Percentiles rank a stretch among this genome's conserved stretches.
These are phyloP conservation scores for Zygoascus ofunaensis DNA, from an alignment of 805 yeast genomes.

Conservation along the genomic window DNA sequence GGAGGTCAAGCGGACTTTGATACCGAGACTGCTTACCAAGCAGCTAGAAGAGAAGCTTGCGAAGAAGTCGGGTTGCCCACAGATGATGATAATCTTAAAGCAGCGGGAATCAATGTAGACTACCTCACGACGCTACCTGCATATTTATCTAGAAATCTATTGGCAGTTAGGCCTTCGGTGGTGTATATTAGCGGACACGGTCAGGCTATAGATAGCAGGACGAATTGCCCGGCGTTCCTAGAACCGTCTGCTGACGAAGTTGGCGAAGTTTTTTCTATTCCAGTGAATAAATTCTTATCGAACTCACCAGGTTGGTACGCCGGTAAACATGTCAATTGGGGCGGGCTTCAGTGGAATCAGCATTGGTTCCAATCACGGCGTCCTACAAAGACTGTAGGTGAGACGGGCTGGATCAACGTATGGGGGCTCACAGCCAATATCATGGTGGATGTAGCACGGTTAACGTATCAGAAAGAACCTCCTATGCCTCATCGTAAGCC, in stretches of 20 bases:
- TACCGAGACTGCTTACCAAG: slow-evolving; percentile 58
- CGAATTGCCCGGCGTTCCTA: slow-evolving; percentile 14
- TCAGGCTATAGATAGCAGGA: slow-evolving; percentile 2
- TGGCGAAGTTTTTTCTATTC: slow-evolving; percentile 22
- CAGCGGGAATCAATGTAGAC: slow-evolving; percentile 46
- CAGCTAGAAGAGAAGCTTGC: slow-evolving; percentile 72
- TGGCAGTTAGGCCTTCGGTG: slow-evolving; percentile 72
- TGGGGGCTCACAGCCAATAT: slow-evolving; percentile 39
- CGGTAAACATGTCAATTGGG: slow-evolving; percentile 26
- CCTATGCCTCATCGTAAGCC: slow-evolving; percentile 23
- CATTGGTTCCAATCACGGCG: slow-evolving; percentile 25
- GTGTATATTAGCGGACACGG: slow-evolving; percentile 17
- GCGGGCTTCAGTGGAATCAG: slow-evolving; percentile 28
- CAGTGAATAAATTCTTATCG: slow-evolving; percentile 19
- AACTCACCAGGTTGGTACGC: slow-evolving; percentile 16
- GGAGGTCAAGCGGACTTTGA: slow-evolving; percentile 79
- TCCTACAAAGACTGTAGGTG: slow-evolving; percentile 23
- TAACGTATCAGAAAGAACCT: slow-evolving; percentile 27
- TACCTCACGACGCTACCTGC: slow-evolving; percentile 60
- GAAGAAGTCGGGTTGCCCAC: slow-evolving; percentile 71
- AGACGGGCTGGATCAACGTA: slow-evolving; percentile 24
- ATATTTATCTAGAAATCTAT: slow-evolving; percentile 69
- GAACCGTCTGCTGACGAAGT: slow-evolving; percentile 24
- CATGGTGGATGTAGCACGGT: slow-evolving; percentile 31
- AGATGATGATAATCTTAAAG: slow-evolving; percentile 25